phyloP scores from a whole-genome alignment of 257 asterid genomes.

The Nicotiana benthamiana region DNA sequence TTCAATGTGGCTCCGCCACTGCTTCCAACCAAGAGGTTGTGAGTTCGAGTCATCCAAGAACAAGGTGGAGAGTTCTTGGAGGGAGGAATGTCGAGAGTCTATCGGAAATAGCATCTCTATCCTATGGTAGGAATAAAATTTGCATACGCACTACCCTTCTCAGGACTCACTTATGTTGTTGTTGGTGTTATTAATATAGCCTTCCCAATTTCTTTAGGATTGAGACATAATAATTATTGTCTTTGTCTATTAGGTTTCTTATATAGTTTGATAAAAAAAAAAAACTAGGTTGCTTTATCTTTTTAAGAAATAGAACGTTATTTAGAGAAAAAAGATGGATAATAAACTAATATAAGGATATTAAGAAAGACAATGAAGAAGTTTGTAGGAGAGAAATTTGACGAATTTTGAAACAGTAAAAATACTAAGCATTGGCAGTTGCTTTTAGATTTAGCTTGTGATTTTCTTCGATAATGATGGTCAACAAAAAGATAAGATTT shows the following conservation, averaged over 20 bases:
- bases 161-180: too few relatives aligned
- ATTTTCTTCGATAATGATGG: neutral
- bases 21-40: too few relatives aligned
- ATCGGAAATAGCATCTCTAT: too few relatives aligned
- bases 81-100: too few relatives aligned
- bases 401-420: neutral
- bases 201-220: neutral
- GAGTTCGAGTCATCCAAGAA: too few relatives aligned
- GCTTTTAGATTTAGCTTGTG: neutral
- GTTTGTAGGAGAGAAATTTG: neutral
- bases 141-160: too few relatives aligned
- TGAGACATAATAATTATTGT: neutral
- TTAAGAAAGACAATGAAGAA: neutral
- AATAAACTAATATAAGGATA: neutral
- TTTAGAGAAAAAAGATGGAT: neutral
- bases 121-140: too few relatives aligned
- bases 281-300: neutral
- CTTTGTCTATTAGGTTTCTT: neutral
- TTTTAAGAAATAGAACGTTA: neutral
- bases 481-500: neutral
- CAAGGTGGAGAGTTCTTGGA: too few relatives aligned
- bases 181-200: neutral
- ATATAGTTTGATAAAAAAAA: neutral
- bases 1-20: too few relatives aligned
- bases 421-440: neutral